Evolutionary conservation across 257 asterid genomes (phyloP), one percentile per base, ranked within the genome.

Genomic region (Primulina tabacum): DNA sequence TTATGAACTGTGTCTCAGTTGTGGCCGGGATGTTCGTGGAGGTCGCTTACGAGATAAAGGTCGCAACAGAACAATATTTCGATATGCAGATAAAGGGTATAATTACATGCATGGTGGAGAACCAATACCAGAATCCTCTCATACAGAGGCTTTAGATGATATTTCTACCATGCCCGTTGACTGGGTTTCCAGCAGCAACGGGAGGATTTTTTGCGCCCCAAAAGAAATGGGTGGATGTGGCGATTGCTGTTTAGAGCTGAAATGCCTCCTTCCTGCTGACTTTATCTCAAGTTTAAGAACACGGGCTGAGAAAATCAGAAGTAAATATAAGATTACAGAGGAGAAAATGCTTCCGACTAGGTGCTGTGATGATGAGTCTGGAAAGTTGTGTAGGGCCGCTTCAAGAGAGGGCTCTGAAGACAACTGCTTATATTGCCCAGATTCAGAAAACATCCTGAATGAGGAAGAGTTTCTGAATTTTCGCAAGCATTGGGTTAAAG

Each of bases 61-160:
- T 69, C 33, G 65, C 30, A 67, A 63, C 29, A 78, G 63, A 76
- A 50, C 60, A 55, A 65, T 75, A 67, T 62, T 76, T 59, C 60
- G 7, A 60, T 87, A 85, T 67, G 71, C 69, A 63, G 10, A 71
- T 64, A 86, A 72, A 76, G 99, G 97, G 57, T 28, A 21, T 65
- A 86, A 86, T 62, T 93, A 93, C 79, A 87, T 88, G 88, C 97
- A 90, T 24, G 99, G 98, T 57, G 96, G 95, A 58, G 88, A 92
- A 59, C 86, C 86, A 6, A 47, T 62, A 70, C 81, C 79, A 52
- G 83, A 80, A 80, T 38, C 81, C 58, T 68, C 29, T 78, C 53
- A 35, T 53, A 11, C 33, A 69, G 77, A 78, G 52, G 34, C 65
- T 57, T 73, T 68, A 26, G 64, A 17, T 73, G 75, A 68, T 67